Evolutionary conservation across 1,139 yeast species (phyloP).

Genomic region (Yamadazyma jaroonii): DNA sequence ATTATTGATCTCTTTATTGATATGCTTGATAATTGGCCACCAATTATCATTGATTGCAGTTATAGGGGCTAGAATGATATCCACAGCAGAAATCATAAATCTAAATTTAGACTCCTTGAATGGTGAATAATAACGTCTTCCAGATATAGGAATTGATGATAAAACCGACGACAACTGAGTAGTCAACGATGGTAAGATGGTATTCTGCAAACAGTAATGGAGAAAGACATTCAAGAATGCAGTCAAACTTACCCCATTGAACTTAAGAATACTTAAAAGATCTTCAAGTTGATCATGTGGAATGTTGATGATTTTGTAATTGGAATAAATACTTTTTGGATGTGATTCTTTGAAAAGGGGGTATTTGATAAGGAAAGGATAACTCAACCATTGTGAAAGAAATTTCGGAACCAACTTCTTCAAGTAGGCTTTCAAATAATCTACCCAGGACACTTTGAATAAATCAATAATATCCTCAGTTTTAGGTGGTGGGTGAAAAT

Average conservation of each 20-base stretch:
- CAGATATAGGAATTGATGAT: slow-evolving; percentile 20
- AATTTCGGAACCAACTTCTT: slow-evolving; percentile 6
- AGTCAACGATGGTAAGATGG: slow-evolving; percentile 13
- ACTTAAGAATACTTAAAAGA: slow-evolving; percentile 15
- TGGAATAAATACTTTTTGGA: slow-evolving; percentile 10
- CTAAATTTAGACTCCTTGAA: slow-evolving; percentile 17
- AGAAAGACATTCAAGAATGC: slow-evolving; percentile 22
- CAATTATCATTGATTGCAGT: slow-evolving; percentile 7
- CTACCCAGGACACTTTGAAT: not conserved
- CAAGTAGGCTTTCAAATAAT: not conserved
- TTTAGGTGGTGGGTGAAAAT: not conserved
- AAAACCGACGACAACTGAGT: slow-evolving; percentile 12
- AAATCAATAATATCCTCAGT: not conserved
- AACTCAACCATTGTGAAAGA: slow-evolving; percentile 4
- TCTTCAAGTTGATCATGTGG: slow-evolving; percentile 9
- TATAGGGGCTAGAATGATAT: slow-evolving; percentile 14
- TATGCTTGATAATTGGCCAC: slow-evolving; percentile 8
- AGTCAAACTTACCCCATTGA: slow-evolving; percentile 23
- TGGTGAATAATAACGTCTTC: slow-evolving; percentile 24
- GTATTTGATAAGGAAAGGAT: slow-evolving; percentile 13
- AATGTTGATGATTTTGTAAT: slow-evolving; percentile 16
- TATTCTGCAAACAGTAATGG: slow-evolving; percentile 20
- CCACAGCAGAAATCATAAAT: slow-evolving; percentile 16
- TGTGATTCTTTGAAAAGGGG: slow-evolving; percentile 18
- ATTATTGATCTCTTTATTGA: slow-evolving; percentile 9